Percentiles rank a stretch among this genome's conserved stretches.
phyloP scores from a whole-genome alignment of 2,329 filamentous ascomycete species.

The Scedosporium dehoogii region DNA sequence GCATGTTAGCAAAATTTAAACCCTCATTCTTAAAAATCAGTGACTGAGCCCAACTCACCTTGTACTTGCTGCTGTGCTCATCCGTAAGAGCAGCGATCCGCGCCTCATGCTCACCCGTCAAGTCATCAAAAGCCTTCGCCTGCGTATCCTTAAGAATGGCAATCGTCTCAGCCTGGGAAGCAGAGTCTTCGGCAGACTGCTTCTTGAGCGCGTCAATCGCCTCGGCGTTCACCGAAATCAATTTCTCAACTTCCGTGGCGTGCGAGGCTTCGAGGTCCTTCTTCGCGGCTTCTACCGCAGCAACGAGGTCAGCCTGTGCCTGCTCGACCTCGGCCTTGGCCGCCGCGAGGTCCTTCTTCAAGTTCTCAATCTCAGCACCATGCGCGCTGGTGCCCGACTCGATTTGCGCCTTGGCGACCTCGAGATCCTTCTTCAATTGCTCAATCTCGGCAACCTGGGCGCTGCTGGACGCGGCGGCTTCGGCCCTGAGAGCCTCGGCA shows the following conservation, averaged over 20 bases:
- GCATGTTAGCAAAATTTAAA: not conserved
- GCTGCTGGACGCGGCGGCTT: constrained; percentile 24
- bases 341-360: constrained; percentile 18
- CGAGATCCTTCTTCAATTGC: constrained; percentile 22
- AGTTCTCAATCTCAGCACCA: constrained; percentile 21
- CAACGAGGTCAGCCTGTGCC: constrained; percentile 22
- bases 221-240: constrained; percentile 31
- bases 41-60: constrained; percentile 8
- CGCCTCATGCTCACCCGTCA: constrained; percentile 28
- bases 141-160: constrained; percentile 19
- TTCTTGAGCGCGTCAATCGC: constrained; percentile 29
- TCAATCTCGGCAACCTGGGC: constrained; percentile 24
- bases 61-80: constrained; percentile 19
- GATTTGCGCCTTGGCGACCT: constrained; percentile 15
- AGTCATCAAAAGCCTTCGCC: constrained; percentile 36
- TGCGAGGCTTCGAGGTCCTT: constrained; percentile 33
- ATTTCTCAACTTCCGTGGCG: constrained; percentile 36
- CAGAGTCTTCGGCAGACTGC: constrained; percentile 25
- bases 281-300: constrained; percentile 27
- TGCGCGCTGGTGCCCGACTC: constrained; percentile 22
- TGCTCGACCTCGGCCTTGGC: constrained; percentile 22
- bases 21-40: not conserved
- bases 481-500: constrained; percentile 13
- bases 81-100: constrained; percentile 18
- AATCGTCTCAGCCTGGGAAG: constrained; percentile 32